Evolutionary conservation across 768 basidiomycete genomes (phyloP), one percentile per base, ranked within the genome.

Genomic region (Mycena amicta): DNA sequence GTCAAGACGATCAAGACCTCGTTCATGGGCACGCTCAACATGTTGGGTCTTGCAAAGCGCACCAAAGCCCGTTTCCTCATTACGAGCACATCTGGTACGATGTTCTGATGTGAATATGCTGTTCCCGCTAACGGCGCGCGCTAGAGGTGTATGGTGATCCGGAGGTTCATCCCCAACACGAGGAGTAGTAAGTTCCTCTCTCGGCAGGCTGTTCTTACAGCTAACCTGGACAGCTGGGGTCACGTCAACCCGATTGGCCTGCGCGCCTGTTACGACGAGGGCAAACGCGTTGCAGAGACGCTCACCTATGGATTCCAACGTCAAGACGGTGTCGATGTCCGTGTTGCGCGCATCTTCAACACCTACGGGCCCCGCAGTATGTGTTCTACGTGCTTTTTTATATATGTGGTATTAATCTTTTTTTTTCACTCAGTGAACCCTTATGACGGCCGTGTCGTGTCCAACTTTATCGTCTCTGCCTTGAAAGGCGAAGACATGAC

Each of bases 251-350:
- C 95, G 41, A 97, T 95, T 66, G 97, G 97, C 23, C 92, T 93
- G 59, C 92, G 97, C 61, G 95, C 96, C n/a, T 99, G 97, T 75
- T 99, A 99, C 71, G 97, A 99, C 70, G 97, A 99, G 76, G 97
- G 97, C 50, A 99, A 99, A 78, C 94, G 97, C 67, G 96, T 98
- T 37, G 96, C 97, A 39, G 97, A 99, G 77, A 97, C 96, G 18
- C 75, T 99, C 63, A 95, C 96, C 5, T 99, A 98, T 69, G 95
- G 95, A 39, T 98, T 90, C 81, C 90, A 92, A 63, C 83, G 91
- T 57, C 97, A 97, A 72, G 94, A 98, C 69, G 87, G 88, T 55
- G 95, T 99, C 59, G 92, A 98, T 66, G 93, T 98, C 53, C 89
- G 95, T 55, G 95, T 99, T 40, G 95, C 95, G 2, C 92, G 97